phyloP scores from a whole-genome alignment of 2,329 filamentous ascomycete genomes.

The Exophiala oligosperma region DNA sequence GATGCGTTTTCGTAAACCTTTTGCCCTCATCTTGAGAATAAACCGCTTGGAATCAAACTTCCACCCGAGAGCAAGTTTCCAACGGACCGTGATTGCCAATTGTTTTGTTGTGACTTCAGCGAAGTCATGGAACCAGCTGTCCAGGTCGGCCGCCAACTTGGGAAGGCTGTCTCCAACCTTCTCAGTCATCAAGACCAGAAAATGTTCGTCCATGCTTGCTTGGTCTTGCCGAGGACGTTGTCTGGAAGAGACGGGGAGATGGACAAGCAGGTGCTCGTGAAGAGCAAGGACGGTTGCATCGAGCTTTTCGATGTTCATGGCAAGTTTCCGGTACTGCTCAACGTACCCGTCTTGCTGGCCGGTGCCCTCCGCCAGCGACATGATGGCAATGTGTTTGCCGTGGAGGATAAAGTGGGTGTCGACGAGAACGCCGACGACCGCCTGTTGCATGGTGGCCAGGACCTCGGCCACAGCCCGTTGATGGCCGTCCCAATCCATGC shows the following conservation, averaged over 20 bases:
- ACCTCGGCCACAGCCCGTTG: no score
- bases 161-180: conserved; percentile 3
- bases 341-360: background rate
- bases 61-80: no score
- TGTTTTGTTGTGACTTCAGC: background rate
- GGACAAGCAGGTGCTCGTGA: background rate
- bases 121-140: conserved; percentile 4
- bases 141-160: conserved; percentile 4
- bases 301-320: conserved; percentile 2
- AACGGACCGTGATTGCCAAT: no score
- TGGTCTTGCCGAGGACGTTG: no score
- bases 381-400: background rate
- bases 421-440: no score
- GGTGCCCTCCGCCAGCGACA: background rate
- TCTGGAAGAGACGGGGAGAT: background rate
- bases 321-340: background rate
- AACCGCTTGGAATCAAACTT: no score
- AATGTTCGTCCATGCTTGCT: background rate
- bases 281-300: conserved; percentile 3
- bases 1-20: no score
- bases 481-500: no score
- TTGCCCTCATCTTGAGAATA: no score
- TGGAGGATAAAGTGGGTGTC: no score
- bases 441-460: no score
- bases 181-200: background rate